phyloP scores from a whole-genome alignment of 768 basidiomycete species.

The Kwoniella sp. region DNA sequence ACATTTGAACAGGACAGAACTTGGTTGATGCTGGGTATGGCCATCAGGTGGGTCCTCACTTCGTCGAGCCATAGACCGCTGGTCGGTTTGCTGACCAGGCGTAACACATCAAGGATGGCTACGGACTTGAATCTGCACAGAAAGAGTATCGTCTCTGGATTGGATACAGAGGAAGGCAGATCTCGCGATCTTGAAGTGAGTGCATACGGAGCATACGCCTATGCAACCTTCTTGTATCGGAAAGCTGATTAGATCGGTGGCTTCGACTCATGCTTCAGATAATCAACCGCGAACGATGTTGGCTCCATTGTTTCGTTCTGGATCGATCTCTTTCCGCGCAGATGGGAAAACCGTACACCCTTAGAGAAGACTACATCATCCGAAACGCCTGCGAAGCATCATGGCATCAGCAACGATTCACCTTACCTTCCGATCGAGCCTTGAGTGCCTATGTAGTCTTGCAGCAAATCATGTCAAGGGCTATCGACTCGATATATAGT shows the following conservation, averaged over 20 bases:
- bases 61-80: constrained; percentile 59
- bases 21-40: constrained; percentile 86
- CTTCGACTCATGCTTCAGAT: constrained; percentile 63
- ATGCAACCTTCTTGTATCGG: neutral
- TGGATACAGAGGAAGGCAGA: constrained; percentile 77
- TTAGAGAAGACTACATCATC: constrained; percentile 92
- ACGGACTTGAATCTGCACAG: constrained; percentile 94
- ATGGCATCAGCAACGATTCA: constrained; percentile 73
- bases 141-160: constrained; percentile 68
- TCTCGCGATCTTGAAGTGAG: constrained; percentile 64
- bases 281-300: constrained; percentile 91
- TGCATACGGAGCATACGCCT: too few species aligned
- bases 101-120: constrained; percentile 81
- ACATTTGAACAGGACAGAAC: constrained; percentile 96
- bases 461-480: constrained; percentile 84
- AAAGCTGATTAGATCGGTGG: neutral
- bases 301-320: constrained; percentile 86
- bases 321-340: constrained; percentile 90
- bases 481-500: constrained; percentile 87
- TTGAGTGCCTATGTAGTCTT: constrained; percentile 82
- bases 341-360: constrained; percentile 92
- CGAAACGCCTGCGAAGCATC: constrained; percentile 67
- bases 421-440: constrained; percentile 67
- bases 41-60: constrained; percentile 61
- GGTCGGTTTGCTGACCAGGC: too few species aligned